These are phyloP conservation scores for Panicum hallii DNA, from an alignment of 202 grass and related monocot genomes.

Conservation along the genomic window DNA sequence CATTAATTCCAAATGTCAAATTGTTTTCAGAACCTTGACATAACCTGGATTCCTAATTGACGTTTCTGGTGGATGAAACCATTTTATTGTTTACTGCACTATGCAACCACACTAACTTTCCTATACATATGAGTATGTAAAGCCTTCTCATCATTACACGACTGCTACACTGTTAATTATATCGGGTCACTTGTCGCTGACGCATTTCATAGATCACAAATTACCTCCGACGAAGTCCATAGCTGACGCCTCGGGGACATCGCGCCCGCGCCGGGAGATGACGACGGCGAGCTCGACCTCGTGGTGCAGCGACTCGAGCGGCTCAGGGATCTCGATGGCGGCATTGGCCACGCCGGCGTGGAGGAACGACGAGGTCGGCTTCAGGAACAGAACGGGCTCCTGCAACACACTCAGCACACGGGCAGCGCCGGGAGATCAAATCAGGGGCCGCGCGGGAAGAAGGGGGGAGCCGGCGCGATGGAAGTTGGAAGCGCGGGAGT, in stretches of 20 bases:
- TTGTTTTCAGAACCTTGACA: not conserved
- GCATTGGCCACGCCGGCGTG: slow-evolving; percentile 65
- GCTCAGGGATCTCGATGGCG: slow-evolving; percentile 83
- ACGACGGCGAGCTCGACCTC: slow-evolving; percentile 98
- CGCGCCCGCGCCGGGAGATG: slow-evolving; percentile 73
- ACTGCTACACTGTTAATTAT: not conserved
- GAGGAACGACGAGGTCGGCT: slow-evolving; percentile 93
- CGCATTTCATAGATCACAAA: slow-evolving; percentile 25
- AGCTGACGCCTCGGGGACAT: slow-evolving; percentile 65
- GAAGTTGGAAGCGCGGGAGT: not conserved
- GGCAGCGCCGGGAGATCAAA: not conserved
- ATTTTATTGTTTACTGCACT: not conserved
- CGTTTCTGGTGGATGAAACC: not conserved
- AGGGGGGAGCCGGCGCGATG: not conserved
- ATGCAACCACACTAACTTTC: not conserved
- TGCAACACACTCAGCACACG: slow-evolving; percentile 15
- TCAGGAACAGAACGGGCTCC: slow-evolving; percentile 96
- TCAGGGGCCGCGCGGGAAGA: slow-evolving; percentile 7
- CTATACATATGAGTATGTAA: not conserved
- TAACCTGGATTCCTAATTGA: not conserved
- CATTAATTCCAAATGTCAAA: not conserved
- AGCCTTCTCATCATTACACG: not conserved
- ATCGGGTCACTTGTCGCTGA: not conserved
- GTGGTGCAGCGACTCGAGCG: slow-evolving; percentile 83
- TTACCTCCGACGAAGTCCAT: slow-evolving; percentile 96